Evolutionary conservation across 345 rosid genomes (phyloP), one percentile per base, ranked within the genome.

Genomic region (Firmiana major): DNA sequence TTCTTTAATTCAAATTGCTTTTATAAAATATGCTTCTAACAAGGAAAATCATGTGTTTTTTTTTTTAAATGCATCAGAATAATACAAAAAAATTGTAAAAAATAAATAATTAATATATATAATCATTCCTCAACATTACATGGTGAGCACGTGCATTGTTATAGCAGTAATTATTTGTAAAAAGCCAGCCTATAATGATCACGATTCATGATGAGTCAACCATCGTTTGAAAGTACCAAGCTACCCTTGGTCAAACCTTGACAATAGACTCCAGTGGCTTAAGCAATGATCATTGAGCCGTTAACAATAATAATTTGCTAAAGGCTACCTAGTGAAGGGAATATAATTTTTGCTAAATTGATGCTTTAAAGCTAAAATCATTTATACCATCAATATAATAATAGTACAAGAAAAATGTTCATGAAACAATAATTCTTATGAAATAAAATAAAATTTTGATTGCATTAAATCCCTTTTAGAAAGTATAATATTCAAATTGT

Each of bases 111-210:
- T n/a, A n/a, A n/a, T n/a, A n/a, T n/a, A n/a, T n/a, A n/a, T n/a
- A n/a, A n/a, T 4, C 3, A 65, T 9, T 65, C 49, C 49, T 40
- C 40, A 28, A 9, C 40, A 65, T 40, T 42, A 40, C 49, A 65
- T 40, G 71, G 31, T 9, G 49, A 40, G 71, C 71, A 65, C 51
- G 71, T 40, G 71, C 71, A 38, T 5, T 65, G 0, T 7, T 19
- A 13, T 65, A 19, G 15, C 6, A 19, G 24, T 63, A 2, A n/a
- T 38, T 19, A 16, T 19, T 65, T 40, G 51, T 63, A 22, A 63
- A 63, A 63, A 63, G 67, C n/a, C 67, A 63, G 67, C 3, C 57
- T 80, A 38, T 55, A 2, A 62, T 51, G 63, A 71, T 78, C 43
- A 15, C 22, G 62, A 31, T 38, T 78, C n/a, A 72, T 38, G 40